Conservation (phyloP, 768 basidiomycete genomes). For the Sarcomyxa edulis region DNA sequence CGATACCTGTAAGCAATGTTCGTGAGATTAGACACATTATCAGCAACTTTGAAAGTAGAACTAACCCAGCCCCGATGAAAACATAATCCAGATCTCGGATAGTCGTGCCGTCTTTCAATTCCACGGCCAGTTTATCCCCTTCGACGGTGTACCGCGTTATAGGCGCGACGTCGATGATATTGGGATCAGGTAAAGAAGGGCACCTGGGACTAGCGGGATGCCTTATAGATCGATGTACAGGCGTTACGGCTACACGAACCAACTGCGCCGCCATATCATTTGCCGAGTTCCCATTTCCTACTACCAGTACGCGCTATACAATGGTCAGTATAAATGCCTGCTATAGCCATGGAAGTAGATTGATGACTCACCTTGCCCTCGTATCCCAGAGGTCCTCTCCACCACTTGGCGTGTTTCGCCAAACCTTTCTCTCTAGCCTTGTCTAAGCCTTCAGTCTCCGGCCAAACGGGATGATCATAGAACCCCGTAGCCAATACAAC, state of each 20-base stretch:
- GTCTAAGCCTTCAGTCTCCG: conserved; percentile 35
- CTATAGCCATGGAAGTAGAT: not conserved
- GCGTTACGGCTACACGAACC: conserved; percentile 26
- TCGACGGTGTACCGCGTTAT: conserved; percentile 26
- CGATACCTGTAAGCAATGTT: conserved; percentile 28
- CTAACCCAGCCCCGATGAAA: conserved; percentile 43
- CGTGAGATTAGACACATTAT: conserved; percentile 39
- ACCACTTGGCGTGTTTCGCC: conserved; percentile 36
- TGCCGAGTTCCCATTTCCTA: conserved; percentile 48
- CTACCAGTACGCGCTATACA: conserved; percentile 36
- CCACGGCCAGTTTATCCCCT: conserved; percentile 23
- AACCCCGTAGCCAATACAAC: conserved; percentile 41
- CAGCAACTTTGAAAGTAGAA: conserved; percentile 30
- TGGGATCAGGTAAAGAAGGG: conserved; percentile 33
- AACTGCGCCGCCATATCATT: conserved; percentile 50
- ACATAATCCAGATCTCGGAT: conserved; percentile 37
- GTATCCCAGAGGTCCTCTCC: conserved; percentile 32
- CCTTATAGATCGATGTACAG: conserved; percentile 43
- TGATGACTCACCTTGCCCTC: conserved; percentile 27
- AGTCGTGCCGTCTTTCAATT: conserved; percentile 30
- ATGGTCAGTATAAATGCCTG: not conserved
- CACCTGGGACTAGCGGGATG: conserved; percentile 32
- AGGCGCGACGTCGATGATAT: conserved; percentile 38
- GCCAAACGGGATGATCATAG: conserved; percentile 42
- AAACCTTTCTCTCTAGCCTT: conserved; percentile 25